Evolutionary conservation across 1,284 basidiomycete genomes (phyloP), one percentile per base, ranked within the genome.

Genomic region (Ceratobasidium sp.): DNA sequence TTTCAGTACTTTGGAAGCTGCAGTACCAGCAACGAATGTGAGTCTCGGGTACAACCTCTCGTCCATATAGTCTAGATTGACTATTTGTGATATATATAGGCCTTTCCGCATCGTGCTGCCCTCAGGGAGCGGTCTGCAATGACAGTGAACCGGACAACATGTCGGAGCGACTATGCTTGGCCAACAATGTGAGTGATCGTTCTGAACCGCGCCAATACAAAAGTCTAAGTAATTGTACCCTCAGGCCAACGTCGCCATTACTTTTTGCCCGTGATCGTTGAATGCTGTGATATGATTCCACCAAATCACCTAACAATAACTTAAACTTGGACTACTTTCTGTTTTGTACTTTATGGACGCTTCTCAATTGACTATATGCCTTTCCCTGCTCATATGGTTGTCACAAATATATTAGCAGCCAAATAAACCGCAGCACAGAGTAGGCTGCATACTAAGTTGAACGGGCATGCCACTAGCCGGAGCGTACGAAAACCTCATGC

Each of bases 241-340:
- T 9, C 23, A 57, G 54, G 54, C 54, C 30, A 57, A 57, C 18
- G 30, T 57, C 9, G 23, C 16, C 9, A 57, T 57, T 57, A 57
- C 54, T 5, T 57, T 57, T 35, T 57, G 54, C 28, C 54, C 54
- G n/a, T n/a, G n/a, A n/a, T n/a, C n/a, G n/a, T n/a, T n/a, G n/a
- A n/a, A n/a, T n/a, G n/a, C n/a, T n/a, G n/a, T n/a, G n/a, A n/a
- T n/a, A n/a, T n/a, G n/a, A n/a, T n/a, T n/a, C n/a, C n/a, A n/a
- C n/a, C n/a, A n/a, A n/a, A n/a, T n/a, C n/a, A n/a, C n/a, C n/a
- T n/a, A n/a, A n/a, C n/a, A n/a, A n/a, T n/a, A n/a, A n/a, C n/a
- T n/a, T n/a, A n/a, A n/a, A n/a, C n/a, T n/a, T n/a, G n/a, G n/a
- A n/a, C n/a, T n/a, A n/a, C n/a, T n/a, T n/a, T n/a, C n/a, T n/a